Percentiles rank a stretch among this genome's conserved stretches.
Evolutionary conservation across 164 flowering plant species (phyloP).

Genomic region (Tinospora cordifolia): DNA sequence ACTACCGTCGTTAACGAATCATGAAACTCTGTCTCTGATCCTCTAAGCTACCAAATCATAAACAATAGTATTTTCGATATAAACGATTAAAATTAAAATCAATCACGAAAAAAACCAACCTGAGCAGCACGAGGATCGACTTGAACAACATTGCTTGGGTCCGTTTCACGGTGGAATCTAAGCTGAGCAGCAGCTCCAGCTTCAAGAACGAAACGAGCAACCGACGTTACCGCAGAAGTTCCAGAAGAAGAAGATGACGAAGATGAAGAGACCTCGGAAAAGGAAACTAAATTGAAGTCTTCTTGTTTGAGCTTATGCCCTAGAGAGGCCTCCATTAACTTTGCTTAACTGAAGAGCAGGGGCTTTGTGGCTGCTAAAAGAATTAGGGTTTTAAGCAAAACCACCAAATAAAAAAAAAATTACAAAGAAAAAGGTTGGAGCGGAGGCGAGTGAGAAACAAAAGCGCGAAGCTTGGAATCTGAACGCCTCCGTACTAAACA

Average conservation of each 20-base stretch:
- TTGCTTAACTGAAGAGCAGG: background rate
- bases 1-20: background rate
- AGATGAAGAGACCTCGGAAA: conserved; percentile 40
- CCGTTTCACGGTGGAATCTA: conserved; percentile 32
- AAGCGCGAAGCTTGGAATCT: conserved; percentile 1
- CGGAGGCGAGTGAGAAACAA: background rate
- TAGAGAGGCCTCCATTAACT: conserved; percentile 33
- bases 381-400: conserved; percentile 16
- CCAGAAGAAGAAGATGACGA: conserved; percentile 26
- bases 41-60: background rate
- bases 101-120: conserved; percentile 24
- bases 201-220: conserved; percentile 43
- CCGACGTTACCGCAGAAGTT: conserved; percentile 18
- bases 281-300: conserved; percentile 44
- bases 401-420: too few relatives aligned
- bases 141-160: conserved; percentile 17
- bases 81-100: background rate
- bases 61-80: too few relatives aligned
- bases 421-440: background rate
- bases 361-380: background rate
- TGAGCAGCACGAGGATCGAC: conserved; percentile 43
- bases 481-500: too few relatives aligned
- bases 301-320: conserved; percentile 28
- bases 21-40: background rate
- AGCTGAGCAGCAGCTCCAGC: conserved; percentile 38